Evolutionary conservation across 106 monocot genomes (phyloP), one percentile per base, ranked within the genome.

Genomic region (Dendrobium nobile): DNA sequence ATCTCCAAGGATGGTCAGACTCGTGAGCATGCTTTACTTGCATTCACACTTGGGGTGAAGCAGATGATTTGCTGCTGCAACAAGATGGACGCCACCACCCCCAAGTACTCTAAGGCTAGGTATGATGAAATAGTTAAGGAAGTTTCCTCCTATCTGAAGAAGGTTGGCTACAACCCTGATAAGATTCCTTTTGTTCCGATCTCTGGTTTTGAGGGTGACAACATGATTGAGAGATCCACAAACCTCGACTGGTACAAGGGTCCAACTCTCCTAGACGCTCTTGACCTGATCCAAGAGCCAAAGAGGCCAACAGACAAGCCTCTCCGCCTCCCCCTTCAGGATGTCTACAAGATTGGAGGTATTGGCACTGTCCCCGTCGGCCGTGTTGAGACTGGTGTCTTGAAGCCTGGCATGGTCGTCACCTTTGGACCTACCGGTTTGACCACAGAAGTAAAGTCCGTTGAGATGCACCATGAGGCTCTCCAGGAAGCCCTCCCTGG

Each of bases 241-340:
- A 89, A 89, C 82, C 89, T 89, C 10, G 89, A 86, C 77, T 89
- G 89, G 89, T 89, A 89, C 86, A 89, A 89, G 86, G 89, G 89
- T 1, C 89, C 89, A 5, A 89, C 89, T 41, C 86, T 89, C 13
- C 89, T 89, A 27, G 89, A 89, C 0, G 89, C 89, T 45, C 89
- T 89, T 26, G 86, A 89, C 86, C 4, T 76, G 79, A 80, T 89
- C 82, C 77, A 41, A 16, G 89, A 86, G 82, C 89, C 89, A 17
- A 89, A 89, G 80, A 81, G 89, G 73, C 89, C 89, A 37, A 67
- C 89, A 1, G 89, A 89, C 84, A 89, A 86, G 86, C 89, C 88
- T 16, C 89, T 89, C 22, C 86, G 89, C 47, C 89, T 89, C 10
- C 89, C 89, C 31, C 86, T 89, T 43, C 89, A 89, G 89, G 89